These are phyloP conservation scores for Zymoseptoria pseudotritici DNA, from an alignment of 2,329 filamentous ascomycete genomes.

Conservation along the genomic window DNA sequence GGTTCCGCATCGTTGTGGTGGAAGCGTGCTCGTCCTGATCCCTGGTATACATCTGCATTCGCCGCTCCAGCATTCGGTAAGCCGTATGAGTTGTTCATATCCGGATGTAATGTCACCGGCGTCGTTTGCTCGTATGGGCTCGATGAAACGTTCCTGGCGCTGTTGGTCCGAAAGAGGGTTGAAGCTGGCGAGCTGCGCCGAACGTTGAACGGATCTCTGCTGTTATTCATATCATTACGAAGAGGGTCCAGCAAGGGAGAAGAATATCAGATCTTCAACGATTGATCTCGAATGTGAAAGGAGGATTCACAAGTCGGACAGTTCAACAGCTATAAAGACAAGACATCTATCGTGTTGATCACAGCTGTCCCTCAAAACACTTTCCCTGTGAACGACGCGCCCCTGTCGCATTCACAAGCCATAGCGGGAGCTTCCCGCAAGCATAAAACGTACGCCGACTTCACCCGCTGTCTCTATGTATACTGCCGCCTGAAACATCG, in stretches of 20 bases:
- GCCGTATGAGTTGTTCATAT: constrained; percentile 17
- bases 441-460: not conserved
- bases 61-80: constrained; percentile 12
- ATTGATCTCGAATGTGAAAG: not conserved
- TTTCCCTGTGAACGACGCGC: not conserved
- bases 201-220: constrained; percentile 40
- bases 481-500: not conserved
- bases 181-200: constrained; percentile 25
- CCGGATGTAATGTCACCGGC: not conserved
- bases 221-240: constrained; percentile 33
- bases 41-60: constrained; percentile 9
- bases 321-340: not conserved
- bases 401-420: not conserved
- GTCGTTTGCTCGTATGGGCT: not conserved
- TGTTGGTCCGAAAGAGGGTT: constrained; percentile 15
- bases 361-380: not conserved
- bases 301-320: not conserved
- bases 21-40: constrained; percentile 15
- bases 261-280: not conserved
- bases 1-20: constrained; percentile 7
- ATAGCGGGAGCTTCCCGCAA: not conserved
- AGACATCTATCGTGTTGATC: not conserved
- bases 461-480: not conserved
- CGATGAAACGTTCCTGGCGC: not conserved
- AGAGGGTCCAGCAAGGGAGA: constrained; percentile 1